Percentiles rank a stretch among this genome's conserved stretches.
phyloP scores from a whole-genome alignment of 202 grass and related monocot genomes.

The Setaria italica region DNA sequence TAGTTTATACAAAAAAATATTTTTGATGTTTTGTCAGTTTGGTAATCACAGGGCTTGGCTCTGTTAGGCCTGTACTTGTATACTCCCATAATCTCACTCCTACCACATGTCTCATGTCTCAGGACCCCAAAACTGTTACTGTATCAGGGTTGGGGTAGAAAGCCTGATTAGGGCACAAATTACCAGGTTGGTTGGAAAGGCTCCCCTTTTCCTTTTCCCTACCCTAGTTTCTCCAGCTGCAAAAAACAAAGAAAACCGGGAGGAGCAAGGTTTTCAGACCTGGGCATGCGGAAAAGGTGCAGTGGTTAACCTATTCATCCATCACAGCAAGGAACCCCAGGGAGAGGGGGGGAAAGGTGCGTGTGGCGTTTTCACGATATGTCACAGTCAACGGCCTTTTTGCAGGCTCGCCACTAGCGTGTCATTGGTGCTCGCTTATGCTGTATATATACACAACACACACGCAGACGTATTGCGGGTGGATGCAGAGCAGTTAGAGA shows the following conservation, averaged over 20 bases:
- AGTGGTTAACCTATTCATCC: conserved; percentile 44
- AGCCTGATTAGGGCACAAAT: conserved; percentile 52
- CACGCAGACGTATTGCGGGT: conserved; percentile 11
- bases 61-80: conserved; percentile 1
- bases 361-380: conserved; percentile 62
- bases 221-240: conserved; percentile 53
- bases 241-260: conserved; percentile 40
- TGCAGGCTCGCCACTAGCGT: conserved; percentile 40
- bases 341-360: conserved; percentile 45
- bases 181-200: conserved; percentile 63
- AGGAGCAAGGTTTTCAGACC: conserved; percentile 34
- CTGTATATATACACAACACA: conserved; percentile 49
- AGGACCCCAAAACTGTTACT: conserved; percentile 22
- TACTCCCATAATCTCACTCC: conserved; percentile 43
- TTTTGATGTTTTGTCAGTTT: conserved; percentile 34
- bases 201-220: conserved; percentile 49
- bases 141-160: conserved; percentile 42
- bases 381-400: conserved; percentile 68
- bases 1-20: neutral
- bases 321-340: conserved; percentile 38
- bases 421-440: conserved; percentile 25
- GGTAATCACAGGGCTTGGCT: conserved; percentile 33
- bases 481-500: conserved; percentile 39
- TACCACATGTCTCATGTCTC: conserved; percentile 45
- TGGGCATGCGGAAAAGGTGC: conserved; percentile 55